Evolutionary conservation across 2,329 filamentous ascomycete genomes (phyloP).

Genomic region (Tolypocladium amazonense): DNA sequence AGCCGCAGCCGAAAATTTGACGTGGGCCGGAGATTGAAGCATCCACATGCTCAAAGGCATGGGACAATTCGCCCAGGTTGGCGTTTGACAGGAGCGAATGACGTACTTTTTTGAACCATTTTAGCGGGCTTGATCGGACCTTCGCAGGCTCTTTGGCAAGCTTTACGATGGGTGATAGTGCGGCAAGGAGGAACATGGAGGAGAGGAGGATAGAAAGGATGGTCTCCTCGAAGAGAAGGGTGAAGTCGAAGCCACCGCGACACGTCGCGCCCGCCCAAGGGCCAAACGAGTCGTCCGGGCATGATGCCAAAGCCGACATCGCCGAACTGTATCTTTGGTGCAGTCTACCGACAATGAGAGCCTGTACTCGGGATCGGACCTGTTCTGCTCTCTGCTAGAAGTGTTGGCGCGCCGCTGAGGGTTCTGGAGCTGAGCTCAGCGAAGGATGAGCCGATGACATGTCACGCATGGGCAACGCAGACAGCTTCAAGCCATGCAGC

Average conservation of each 20-base stretch:
- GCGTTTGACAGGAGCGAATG: not conserved
- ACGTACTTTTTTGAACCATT: slow-evolving; percentile 2
- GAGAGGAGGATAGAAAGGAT: slow-evolving; percentile 6
- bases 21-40: not conserved
- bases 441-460: not conserved
- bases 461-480: not conserved
- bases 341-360: not conserved
- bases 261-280: slow-evolving; percentile 5
- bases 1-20: not conserved
- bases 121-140: not conserved
- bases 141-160: not conserved
- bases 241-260: slow-evolving; percentile 12
- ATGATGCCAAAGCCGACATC: not conserved
- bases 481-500: not conserved
- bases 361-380: not conserved
- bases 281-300: slow-evolving; percentile 2
- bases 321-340: not conserved
- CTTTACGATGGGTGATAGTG: not conserved
- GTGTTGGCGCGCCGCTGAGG: no score
- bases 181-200: slow-evolving; percentile 1
- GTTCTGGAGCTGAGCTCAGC: not conserved
- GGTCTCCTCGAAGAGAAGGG: slow-evolving; percentile 9
- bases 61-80: no score
- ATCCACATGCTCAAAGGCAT: not conserved
- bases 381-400: not conserved